Conservation (phyloP, 768 basidiomycete genomes). For the Amyloporia xantha region DNA sequence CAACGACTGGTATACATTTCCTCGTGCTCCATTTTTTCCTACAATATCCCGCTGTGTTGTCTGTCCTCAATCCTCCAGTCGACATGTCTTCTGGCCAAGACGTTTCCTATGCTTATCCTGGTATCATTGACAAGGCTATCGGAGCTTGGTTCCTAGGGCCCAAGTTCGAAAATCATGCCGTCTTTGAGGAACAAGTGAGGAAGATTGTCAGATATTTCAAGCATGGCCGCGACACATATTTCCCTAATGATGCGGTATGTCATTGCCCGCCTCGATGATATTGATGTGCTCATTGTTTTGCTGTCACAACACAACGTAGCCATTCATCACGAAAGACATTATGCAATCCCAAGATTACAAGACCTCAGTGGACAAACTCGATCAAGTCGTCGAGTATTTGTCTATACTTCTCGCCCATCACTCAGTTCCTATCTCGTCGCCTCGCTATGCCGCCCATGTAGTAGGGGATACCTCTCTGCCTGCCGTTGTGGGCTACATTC, state of each 20-base stretch:
- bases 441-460: slow-evolving; percentile 37
- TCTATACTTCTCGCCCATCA: slow-evolving; percentile 21
- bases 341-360: slow-evolving; percentile 16
- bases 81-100: no score
- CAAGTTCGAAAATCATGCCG: slow-evolving; percentile 29
- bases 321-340: slow-evolving; percentile 17
- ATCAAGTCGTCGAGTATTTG: slow-evolving; percentile 12
- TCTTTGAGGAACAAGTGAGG: slow-evolving; percentile 23
- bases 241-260: slow-evolving; percentile 25
- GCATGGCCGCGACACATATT: slow-evolving; percentile 21
- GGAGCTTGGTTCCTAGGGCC: slow-evolving; percentile 34
- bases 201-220: slow-evolving; percentile 19
- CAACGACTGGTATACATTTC: no score
- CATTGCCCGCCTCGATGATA: not conserved
- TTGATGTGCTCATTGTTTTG: no score
- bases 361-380: slow-evolving; percentile 17
- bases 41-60: not conserved
- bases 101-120: not conserved
- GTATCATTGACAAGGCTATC: not conserved
- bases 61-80: no score
- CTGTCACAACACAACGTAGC: no score
- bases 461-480: slow-evolving; percentile 27
- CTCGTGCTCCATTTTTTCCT: not conserved
- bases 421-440: slow-evolving; percentile 34
- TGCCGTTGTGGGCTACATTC: slow-evolving; percentile 18